phyloP scores from a whole-genome alignment of 495 filamentous ascomycete genomes.

The Lineolata rhizophorae region DNA sequence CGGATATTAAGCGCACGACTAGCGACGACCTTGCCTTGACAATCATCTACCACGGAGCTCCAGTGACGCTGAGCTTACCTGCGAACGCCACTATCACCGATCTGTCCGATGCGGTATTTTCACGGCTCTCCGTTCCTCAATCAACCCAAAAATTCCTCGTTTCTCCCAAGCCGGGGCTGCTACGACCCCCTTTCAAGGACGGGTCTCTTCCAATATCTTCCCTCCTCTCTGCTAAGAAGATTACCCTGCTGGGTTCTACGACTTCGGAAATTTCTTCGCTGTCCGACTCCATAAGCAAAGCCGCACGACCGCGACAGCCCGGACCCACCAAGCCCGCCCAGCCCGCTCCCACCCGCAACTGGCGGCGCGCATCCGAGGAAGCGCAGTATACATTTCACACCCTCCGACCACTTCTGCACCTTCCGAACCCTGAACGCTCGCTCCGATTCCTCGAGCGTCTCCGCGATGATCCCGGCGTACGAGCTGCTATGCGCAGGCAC shows the following conservation, averaged over 20 bases:
- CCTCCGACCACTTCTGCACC: constrained; percentile 52
- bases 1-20: too few species aligned
- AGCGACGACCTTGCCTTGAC: neutral
- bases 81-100: constrained; percentile 34
- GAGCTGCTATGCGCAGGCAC: constrained; percentile 58
- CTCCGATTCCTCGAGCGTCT: constrained; percentile 57
- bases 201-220: constrained; percentile 28
- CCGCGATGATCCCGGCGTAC: constrained; percentile 66
- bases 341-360: constrained; percentile 16
- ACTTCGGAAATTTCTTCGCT: constrained; percentile 28
- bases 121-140: constrained; percentile 35
- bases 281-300: constrained; percentile 18
- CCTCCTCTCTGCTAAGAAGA: constrained; percentile 28
- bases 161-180: constrained; percentile 41
- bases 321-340: constrained; percentile 18
- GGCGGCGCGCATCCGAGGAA: constrained; percentile 27
- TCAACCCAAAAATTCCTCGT: constrained; percentile 59
- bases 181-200: constrained; percentile 40
- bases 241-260: constrained; percentile 40
- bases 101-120: constrained; percentile 33
- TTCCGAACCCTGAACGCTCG: constrained; percentile 47
- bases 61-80: neutral
- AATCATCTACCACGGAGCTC: neutral
- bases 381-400: constrained; percentile 60
- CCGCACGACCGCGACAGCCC: constrained; percentile 20